phyloP scores from a whole-genome alignment of 495 filamentous ascomycete species.

The Evansstolkia leycettana region DNA sequence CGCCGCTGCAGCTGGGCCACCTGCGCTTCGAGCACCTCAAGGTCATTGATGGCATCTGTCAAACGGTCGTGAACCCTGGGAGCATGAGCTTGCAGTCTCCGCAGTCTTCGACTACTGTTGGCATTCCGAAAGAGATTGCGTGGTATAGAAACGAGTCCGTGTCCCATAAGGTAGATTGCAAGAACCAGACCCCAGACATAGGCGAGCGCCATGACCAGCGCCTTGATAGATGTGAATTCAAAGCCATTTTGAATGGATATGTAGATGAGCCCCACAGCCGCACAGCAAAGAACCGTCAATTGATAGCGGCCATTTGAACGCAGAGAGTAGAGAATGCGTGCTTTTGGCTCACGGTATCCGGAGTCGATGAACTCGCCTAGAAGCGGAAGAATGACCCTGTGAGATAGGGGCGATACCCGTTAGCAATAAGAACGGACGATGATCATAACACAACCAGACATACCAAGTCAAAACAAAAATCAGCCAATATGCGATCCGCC shows the following conservation, averaged over 20 bases:
- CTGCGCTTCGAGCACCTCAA: slow-evolving; percentile 72
- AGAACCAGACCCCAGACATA: slow-evolving; percentile 87
- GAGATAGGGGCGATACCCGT: slow-evolving; percentile 2
- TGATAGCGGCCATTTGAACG: slow-evolving; percentile 82
- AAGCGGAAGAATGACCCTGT: slow-evolving; percentile 80
- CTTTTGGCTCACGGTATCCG: slow-evolving; percentile 76
- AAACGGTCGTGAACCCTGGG: slow-evolving; percentile 76
- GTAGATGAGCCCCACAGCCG: slow-evolving; percentile 64
- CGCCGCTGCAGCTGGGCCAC: slow-evolving; percentile 64
- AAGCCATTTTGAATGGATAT: slow-evolving; percentile 71
- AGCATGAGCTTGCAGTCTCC: slow-evolving; percentile 63
- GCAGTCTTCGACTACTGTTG: slow-evolving; percentile 56
- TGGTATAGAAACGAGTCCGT: slow-evolving; percentile 86
- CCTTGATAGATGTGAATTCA: slow-evolving; percentile 51
- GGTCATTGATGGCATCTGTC: slow-evolving; percentile 67
- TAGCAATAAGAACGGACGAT: not conserved
- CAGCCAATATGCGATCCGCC: slow-evolving; percentile 93
- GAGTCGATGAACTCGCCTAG: slow-evolving; percentile 90
- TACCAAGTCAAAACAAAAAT: slow-evolving; percentile 92
- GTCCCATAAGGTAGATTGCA: slow-evolving; percentile 94
- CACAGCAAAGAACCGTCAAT: slow-evolving; percentile 60
- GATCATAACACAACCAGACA: slow-evolving; percentile 3
- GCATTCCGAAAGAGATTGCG: slow-evolving; percentile 66
- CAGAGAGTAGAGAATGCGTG: slow-evolving; percentile 69
- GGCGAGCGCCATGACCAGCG: slow-evolving; percentile 78